Evolutionary conservation across 805 yeast species (phyloP).

Genomic region (Candida hungchunana): DNA sequence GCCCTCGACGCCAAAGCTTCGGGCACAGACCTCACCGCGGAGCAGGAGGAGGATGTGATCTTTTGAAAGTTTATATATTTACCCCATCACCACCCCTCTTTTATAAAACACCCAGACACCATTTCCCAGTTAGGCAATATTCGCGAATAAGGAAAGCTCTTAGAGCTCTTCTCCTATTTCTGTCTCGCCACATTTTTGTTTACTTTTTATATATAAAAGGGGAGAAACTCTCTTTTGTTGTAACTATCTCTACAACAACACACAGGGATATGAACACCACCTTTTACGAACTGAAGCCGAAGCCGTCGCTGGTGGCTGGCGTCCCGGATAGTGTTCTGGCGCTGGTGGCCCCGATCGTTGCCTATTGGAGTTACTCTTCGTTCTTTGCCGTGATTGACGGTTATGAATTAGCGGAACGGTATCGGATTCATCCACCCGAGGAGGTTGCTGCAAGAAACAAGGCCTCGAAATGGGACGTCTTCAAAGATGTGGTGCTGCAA

Average conservation of each 20-base stretch:
- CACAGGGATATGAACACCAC: conserved; percentile 4
- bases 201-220: too few species aligned
- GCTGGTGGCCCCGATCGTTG: conserved; percentile 67
- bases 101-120: conserved; percentile 1
- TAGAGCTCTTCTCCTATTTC: too few species aligned
- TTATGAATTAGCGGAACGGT: conserved; percentile 69
- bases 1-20: conserved; percentile 15
- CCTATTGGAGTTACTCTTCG: conserved; percentile 77
- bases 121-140: too few species aligned
- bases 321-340: conserved; percentile 73
- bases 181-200: too few species aligned
- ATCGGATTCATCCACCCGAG: conserved; percentile 88
- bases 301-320: conserved; percentile 48
- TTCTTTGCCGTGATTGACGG: conserved; percentile 75
- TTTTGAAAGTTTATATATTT: conserved; percentile 26
- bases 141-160: too few species aligned
- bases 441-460: conserved; percentile 76
- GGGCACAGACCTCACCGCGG: conserved; percentile 29
- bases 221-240: too few species aligned
- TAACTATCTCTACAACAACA: too few species aligned
- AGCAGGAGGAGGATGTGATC: conserved; percentile 43
- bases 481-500: conserved; percentile 79
- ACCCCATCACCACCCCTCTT: not conserved
- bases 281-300: conserved; percentile 19
- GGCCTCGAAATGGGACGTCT: conserved; percentile 63